phyloP scores from a whole-genome alignment of 352 stramenopile genomes.

The Phytophthora hybrid region DNA sequence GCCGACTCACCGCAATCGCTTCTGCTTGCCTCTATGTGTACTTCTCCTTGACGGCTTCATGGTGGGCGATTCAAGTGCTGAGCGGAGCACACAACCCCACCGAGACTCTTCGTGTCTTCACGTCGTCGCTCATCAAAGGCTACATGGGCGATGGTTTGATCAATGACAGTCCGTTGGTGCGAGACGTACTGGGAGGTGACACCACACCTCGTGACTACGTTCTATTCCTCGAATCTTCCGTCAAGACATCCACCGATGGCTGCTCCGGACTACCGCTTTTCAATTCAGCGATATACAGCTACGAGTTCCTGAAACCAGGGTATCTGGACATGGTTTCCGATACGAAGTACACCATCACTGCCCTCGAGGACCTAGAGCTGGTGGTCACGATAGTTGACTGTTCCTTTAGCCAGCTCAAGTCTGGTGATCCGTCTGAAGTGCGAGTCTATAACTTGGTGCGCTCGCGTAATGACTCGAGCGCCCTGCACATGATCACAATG shows the following conservation, averaged over 20 bases:
- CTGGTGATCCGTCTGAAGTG: conserved; percentile 13
- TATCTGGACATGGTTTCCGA: conserved; percentile 27
- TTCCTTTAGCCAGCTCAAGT: conserved; percentile 29
- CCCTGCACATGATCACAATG: conserved; percentile 34
- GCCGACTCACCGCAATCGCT: conserved; percentile 24
- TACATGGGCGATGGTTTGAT: conserved; percentile 43
- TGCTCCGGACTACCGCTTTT: conserved; percentile 21
- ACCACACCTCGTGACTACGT: conserved; percentile 38
- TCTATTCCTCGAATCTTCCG: conserved; percentile 40
- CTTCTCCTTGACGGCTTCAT: conserved; percentile 33
- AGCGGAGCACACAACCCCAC: conserved; percentile 25
- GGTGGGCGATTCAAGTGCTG: conserved; percentile 15
- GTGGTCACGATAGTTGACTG: conserved; percentile 52
- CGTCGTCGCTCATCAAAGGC: conserved; percentile 27
- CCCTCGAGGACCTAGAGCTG: conserved; percentile 40
- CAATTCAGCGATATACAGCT: conserved; percentile 36
- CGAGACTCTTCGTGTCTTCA: conserved; percentile 18
- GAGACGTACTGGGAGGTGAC: conserved; percentile 7
- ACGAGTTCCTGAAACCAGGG: conserved; percentile 42
- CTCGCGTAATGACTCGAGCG: conserved; percentile 2
- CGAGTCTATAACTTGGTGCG: conserved; percentile 45
- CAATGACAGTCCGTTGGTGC: conserved; percentile 40
- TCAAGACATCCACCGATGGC: conserved; percentile 19
- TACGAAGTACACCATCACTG: conserved; percentile 48
- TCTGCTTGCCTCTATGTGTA: conserved; percentile 39